Evolutionary conservation across 140 eudicot genomes (phyloP).

Genomic region (Anethum foeniculum): DNA sequence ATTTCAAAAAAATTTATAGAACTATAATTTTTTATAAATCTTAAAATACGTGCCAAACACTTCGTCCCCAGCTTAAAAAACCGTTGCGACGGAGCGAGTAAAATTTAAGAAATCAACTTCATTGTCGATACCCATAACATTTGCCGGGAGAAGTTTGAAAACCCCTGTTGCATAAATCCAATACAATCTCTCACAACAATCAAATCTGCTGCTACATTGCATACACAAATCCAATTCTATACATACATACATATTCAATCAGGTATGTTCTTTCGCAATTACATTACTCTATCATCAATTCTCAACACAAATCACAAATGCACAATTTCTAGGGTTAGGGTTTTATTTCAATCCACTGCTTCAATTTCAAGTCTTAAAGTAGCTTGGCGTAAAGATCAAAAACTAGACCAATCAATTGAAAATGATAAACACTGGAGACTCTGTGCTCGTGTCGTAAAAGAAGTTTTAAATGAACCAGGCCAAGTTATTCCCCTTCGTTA

Average conservation of each 20-base stretch:
- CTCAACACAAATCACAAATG: not conserved
- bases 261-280: conserved; percentile 6
- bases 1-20: too few species aligned
- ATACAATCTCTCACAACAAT: not conserved
- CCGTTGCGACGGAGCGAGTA: too few species aligned
- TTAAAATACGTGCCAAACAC: too few species aligned
- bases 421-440: conserved; percentile 59
- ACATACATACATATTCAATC: not conserved
- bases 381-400: conserved; percentile 68
- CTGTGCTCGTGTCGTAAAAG: conserved; percentile 40
- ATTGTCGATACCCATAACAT: too few species aligned
- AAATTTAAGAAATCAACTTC: too few species aligned
- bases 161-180: not conserved
- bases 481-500: conserved; percentile 67
- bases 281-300: not conserved
- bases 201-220: not conserved
- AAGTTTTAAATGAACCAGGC: conserved; percentile 75
- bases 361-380: conserved; percentile 43
- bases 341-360: not conserved
- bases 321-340: conserved; percentile 8
- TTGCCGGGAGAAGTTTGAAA: not conserved
- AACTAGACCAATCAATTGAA: conserved; percentile 43
- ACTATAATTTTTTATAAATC: too few species aligned
- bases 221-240: not conserved
- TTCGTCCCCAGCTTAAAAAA: too few species aligned